Conservation (phyloP, 139 green algal genomes). For the Asterochloris erici region DNA sequence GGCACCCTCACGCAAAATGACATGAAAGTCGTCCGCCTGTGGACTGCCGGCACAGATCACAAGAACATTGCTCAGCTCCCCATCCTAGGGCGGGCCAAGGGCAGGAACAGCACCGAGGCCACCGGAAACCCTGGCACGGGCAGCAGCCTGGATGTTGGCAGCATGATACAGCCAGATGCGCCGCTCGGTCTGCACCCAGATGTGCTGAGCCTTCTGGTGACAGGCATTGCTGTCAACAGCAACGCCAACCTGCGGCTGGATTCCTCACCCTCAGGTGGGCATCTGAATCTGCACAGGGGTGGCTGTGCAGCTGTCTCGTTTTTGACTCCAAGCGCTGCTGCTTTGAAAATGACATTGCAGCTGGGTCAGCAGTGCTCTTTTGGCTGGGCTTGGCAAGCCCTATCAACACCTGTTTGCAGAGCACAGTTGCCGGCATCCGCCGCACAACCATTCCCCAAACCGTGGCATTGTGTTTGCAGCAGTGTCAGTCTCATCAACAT, state of each 20-base stretch:
- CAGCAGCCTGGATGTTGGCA: too few species aligned
- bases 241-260: not conserved
- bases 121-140: too few species aligned
- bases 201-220: not conserved
- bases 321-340: not conserved
- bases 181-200: not conserved
- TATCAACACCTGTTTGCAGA: too few species aligned
- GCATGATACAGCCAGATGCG: not conserved
- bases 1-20: conserved; percentile 84
- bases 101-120: too few species aligned
- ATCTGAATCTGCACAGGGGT: not conserved
- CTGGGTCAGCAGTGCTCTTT: too few species aligned
- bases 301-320: not conserved
- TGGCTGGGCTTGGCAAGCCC: too few species aligned
- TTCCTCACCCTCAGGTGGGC: not conserved
- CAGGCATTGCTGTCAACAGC: not conserved
- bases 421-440: too few species aligned
- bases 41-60: conserved; percentile 41
- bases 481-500: too few species aligned
- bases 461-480: too few species aligned
- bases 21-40: conserved; percentile 66
- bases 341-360: too few species aligned
- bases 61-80: not conserved
- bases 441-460: too few species aligned
- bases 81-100: too few species aligned